Base-by-base conservation (phyloP, 176 grass and related monocot genomes). In the Alloteropsis semialata region DNA sequence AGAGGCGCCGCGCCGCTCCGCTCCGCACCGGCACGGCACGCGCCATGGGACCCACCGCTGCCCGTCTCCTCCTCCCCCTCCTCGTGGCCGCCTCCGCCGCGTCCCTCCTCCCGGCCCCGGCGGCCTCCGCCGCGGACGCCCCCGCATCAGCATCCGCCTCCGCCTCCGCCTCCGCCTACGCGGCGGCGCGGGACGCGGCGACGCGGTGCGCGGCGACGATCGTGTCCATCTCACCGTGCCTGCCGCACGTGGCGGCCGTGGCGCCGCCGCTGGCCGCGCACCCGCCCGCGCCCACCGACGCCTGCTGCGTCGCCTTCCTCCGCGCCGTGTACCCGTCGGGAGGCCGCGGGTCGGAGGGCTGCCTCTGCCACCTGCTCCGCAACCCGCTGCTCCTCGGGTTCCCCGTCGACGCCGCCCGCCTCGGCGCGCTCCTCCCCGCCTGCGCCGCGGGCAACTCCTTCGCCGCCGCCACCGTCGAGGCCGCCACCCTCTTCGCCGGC, bases 261-360 rank as follows among this genome's bases (percentile, higher is more conserved):
- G 58, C 60, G 68, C 72, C 79, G 30, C 59, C 77, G 37, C 28
- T 72, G 25, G 43, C 43, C 1, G 7, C 24, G 7, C 11, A 28
- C 15, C 17, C 24, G 15, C 4, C 74, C 5, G 33, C 79, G 21
- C 84, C 88, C 34, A 83, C 84, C 24, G 72, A 72, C 46, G 46
- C 76, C 54, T 91, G 89, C 74, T 91, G 89, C 68, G 85, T 69
- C 56, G 80, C 89, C 12, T 91, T 91, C 85, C 77, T 81, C 27
- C 85, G 85, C 34, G 60, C 84, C 42, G 71, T 90, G 15, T 24
- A 76, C 46, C 62, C 54, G 17, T 42, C 17, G 9, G 82, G 48
- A 29, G 84, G 57, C 4, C 48, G 45, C 12, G 46, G 81, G 0
- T 82, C 78, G 18, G 76, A 74, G 4, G 57, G 71, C 2, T 92